Evolutionary conservation across 306 rosid genomes (phyloP).

Genomic region (Prunus fruticosa): DNA sequence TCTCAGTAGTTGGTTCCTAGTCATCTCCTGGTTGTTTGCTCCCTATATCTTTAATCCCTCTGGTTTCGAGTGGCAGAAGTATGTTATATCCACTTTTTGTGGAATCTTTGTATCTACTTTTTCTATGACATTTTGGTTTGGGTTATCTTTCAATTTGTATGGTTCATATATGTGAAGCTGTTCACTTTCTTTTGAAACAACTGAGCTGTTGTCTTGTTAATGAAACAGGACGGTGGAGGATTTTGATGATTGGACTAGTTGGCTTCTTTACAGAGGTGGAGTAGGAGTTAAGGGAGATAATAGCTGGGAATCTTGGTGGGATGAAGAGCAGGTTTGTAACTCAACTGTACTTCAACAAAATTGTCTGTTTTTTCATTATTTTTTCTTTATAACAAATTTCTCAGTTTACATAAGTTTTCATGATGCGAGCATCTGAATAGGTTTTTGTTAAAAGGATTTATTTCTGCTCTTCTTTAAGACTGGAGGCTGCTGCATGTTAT

Average conservation of each 20-base stretch:
- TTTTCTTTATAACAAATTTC: neutral
- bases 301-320: constrained; percentile 99
- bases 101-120: neutral
- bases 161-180: neutral
- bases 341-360: neutral
- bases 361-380: neutral
- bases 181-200: neutral
- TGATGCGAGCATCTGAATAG: neutral
- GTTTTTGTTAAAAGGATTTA: neutral
- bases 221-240: constrained; percentile 92
- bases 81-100: constrained; percentile 32
- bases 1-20: constrained; percentile 98
- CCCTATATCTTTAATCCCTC: constrained; percentile 98
- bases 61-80: constrained; percentile 99
- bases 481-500: neutral
- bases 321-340: constrained; percentile 83
- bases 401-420: neutral
- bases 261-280: constrained; percentile 99
- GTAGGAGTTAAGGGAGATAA: constrained; percentile 93
- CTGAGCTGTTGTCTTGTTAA: constrained; percentile 17
- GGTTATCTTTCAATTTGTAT: constrained; percentile 2
- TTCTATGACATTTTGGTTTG: constrained; percentile 5
- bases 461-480: neutral
- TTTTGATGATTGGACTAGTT: constrained; percentile 97
- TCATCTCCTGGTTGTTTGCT: constrained; percentile 96